These are phyloP conservation scores for barley (Hordeum vulgare) DNA, from an alignment of 176 grass and related monocot species.

Conservation along the genomic window DNA sequence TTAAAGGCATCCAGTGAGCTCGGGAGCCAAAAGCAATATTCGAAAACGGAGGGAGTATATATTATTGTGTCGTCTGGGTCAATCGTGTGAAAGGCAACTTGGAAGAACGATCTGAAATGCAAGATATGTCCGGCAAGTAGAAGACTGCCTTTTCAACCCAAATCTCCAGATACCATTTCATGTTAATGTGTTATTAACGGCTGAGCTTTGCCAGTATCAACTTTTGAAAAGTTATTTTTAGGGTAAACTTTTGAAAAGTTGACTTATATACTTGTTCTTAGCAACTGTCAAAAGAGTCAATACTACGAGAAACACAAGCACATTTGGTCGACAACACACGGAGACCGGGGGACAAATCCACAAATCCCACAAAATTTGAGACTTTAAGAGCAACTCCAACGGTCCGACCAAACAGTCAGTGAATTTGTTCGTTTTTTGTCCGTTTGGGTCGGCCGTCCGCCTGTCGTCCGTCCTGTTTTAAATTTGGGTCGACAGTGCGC, in stretches of 20 bases:
- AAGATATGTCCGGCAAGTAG: not conserved
- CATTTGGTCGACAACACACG: not conserved
- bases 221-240: not conserved
- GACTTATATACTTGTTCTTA: not conserved
- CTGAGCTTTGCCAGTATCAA: not conserved
- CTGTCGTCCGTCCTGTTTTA: too few species aligned
- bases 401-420: too few species aligned
- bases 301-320: not conserved
- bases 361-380: too few species aligned
- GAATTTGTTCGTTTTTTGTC: too few species aligned
- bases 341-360: too few species aligned
- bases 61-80: not conserved
- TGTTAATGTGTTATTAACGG: not conserved
- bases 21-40: too few species aligned
- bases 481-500: too few species aligned
- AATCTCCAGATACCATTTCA: constrained; percentile 20
- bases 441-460: too few species aligned
- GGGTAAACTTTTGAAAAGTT: not conserved
- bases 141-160: constrained; percentile 4
- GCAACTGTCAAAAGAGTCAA: not conserved
- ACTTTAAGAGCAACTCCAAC: too few species aligned
- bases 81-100: not conserved
- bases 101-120: not conserved
- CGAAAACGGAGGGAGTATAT: too few species aligned
- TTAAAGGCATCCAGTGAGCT: too few species aligned